phyloP scores from a whole-genome alignment of 2,329 filamentous ascomycete genomes.

The Hirsutella minnesotensis region DNA sequence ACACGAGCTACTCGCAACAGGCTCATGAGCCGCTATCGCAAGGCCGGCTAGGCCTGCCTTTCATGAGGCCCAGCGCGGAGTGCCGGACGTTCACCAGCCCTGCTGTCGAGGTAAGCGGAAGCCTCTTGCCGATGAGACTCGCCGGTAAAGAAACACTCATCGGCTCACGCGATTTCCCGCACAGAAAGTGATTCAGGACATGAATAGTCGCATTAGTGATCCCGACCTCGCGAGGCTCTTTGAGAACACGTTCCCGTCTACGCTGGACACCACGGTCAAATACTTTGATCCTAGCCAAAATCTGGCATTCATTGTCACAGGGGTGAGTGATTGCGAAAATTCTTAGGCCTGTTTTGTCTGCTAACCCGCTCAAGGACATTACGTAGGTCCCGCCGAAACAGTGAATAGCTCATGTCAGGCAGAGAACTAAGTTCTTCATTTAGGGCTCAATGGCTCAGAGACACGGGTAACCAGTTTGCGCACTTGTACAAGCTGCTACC shows the following conservation, averaged over 20 bases:
- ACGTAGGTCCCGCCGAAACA: conserved; percentile 8
- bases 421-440: not conserved
- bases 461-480: conserved; percentile 66
- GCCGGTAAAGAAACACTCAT: not conserved
- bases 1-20: conserved; percentile 10
- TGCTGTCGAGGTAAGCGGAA: conserved; percentile 12
- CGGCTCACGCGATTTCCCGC: not conserved
- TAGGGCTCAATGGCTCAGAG: conserved; percentile 56
- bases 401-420: not conserved
- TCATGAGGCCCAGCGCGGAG: conserved; percentile 13
- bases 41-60: conserved; percentile 11
- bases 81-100: conserved; percentile 16
- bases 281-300: conserved; percentile 57
- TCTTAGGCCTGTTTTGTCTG: too few relatives aligned
- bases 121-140: not conserved
- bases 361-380: too few relatives aligned
- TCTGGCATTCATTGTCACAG: conserved; percentile 71
- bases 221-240: conserved; percentile 67
- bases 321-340: conserved; percentile 53
- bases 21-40: conserved; percentile 12
- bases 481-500: conserved; percentile 51
- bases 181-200: conserved; percentile 16
- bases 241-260: conserved; percentile 75
- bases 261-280: conserved; percentile 68
- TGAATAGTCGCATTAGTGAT: conserved; percentile 28